A percentile compares a stretch with the other conserved stretches of the same genome.
These are phyloP conservation scores for Epichloe sibirici DNA, from an alignment of 2,329 filamentous ascomycete species.

Conservation along the genomic window DNA sequence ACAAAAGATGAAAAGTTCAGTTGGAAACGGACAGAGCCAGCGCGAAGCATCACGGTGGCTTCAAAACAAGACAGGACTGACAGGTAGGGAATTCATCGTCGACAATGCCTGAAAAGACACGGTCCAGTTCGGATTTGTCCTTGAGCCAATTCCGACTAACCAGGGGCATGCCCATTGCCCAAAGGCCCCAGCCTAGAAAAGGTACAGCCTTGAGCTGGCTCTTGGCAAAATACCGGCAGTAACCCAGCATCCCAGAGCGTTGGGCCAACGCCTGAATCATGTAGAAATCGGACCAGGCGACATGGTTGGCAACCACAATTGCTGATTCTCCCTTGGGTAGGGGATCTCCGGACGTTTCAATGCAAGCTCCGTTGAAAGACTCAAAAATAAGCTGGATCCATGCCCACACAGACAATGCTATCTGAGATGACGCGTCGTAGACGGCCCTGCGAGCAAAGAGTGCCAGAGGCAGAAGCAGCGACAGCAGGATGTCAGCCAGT, in stretches of 20 bases:
- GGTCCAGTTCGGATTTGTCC: conserved; percentile 42
- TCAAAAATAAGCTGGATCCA: conserved; percentile 48
- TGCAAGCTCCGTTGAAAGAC: conserved; percentile 36
- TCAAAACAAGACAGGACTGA: conserved; percentile 22
- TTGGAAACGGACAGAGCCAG: no score
- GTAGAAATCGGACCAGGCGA: conserved; percentile 52
- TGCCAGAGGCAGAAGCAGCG: conserved; percentile 34
- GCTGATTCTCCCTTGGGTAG: conserved; percentile 44
- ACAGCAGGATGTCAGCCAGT: conserved; percentile 38
- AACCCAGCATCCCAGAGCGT: conserved; percentile 43
- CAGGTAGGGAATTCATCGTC: conserved; percentile 43
- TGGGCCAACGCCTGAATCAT: conserved; percentile 47
- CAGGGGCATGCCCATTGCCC: conserved; percentile 53
- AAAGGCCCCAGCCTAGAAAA: conserved; percentile 51
- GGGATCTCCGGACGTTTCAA: conserved; percentile 39
- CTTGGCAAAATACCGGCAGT: conserved; percentile 52
- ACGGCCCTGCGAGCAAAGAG: conserved; percentile 34
- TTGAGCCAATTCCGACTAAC: conserved; percentile 47
- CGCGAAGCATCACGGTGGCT: neutral
- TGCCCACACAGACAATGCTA: conserved; percentile 42
- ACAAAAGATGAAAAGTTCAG: neutral
- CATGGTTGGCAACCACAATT: conserved; percentile 48
- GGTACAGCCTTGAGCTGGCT: conserved; percentile 45
- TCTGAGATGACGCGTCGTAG: conserved; percentile 40
- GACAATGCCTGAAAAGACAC: conserved; percentile 43